Conservation (phyloP, 2,329 filamentous ascomycete species). For the Pyrenophora tritici-repentis region DNA sequence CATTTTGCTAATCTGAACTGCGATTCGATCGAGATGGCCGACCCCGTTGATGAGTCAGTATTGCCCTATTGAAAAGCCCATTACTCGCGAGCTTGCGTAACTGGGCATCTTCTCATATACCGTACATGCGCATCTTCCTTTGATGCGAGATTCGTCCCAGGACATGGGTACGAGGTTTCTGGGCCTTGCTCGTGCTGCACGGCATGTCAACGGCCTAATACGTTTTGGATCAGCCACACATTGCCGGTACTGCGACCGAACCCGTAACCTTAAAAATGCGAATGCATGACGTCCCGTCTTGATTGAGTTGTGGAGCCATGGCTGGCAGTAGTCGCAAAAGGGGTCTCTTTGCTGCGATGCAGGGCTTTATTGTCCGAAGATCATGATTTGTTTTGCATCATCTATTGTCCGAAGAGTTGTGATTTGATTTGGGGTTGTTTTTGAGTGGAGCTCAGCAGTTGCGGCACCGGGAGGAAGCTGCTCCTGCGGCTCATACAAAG, state of each 20-base stretch:
- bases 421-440: background rate
- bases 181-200: conserved; percentile 4
- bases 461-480: background rate
- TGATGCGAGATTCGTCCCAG: background rate
- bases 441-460: background rate
- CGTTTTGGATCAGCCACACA: background rate
- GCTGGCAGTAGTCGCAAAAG: background rate
- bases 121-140: no score
- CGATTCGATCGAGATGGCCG: background rate
- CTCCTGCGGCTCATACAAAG: background rate
- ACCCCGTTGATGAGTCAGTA: background rate
- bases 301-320: background rate
- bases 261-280: conserved; percentile 1
- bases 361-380: conserved; percentile 7
- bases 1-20: background rate
- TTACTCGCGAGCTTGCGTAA: conserved; percentile 2
- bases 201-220: conserved; percentile 6
- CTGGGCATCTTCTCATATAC: background rate
- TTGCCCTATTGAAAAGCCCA: background rate
- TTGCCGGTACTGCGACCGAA: conserved; percentile 10
- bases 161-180: conserved; percentile 1
- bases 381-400: background rate
- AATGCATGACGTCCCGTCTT: conserved; percentile 8
- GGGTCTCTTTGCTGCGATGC: conserved; percentile 6
- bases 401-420: background rate